Evolutionary conservation across 495 filamentous ascomycete species (phyloP).

Genomic region (Neurospora sp.): DNA sequence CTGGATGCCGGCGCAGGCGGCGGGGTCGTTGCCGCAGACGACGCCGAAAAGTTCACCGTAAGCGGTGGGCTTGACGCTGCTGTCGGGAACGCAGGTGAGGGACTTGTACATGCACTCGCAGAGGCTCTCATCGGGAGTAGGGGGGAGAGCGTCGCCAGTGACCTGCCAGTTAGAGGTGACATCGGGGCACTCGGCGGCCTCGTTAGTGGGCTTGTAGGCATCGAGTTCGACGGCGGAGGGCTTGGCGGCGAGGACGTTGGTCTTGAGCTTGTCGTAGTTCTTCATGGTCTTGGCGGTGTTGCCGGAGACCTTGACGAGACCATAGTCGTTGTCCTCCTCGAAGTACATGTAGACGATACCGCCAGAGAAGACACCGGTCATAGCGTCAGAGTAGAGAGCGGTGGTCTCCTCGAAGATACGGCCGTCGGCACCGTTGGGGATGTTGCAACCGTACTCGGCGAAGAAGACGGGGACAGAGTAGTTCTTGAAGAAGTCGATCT

Average conservation of each 20-base stretch:
- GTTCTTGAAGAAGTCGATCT: constrained; percentile 71
- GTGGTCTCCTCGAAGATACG: constrained; percentile 81
- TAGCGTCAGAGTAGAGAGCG: constrained; percentile 67
- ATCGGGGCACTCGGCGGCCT: constrained; percentile 62
- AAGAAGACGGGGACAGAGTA: constrained; percentile 94
- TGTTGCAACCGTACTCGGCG: constrained; percentile 95
- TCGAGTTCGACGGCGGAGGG: constrained; percentile 54
- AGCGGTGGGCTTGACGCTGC: constrained; percentile 35
- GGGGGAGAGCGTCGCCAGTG: constrained; percentile 55
- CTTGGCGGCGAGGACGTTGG: constrained; percentile 54
- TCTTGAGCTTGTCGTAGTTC: constrained; percentile 68
- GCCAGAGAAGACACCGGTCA: constrained; percentile 81
- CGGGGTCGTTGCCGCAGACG: constrained; percentile 52
- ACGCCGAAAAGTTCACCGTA: constrained; percentile 58
- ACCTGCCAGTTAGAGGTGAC: constrained; percentile 58
- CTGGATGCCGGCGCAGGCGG: constrained; percentile 57
- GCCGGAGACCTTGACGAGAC: constrained; percentile 56
- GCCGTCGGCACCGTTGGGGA: constrained; percentile 42
- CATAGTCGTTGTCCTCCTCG: constrained; percentile 83
- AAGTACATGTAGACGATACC: constrained; percentile 98
- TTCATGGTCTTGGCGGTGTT: constrained; percentile 48
- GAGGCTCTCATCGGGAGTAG: constrained; percentile 60
- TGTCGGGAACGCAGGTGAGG: constrained; percentile 57
- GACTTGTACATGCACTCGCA: constrained; percentile 75
- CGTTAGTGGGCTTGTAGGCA: constrained; percentile 71